Evolutionary conservation across 257 asterid genomes (phyloP), one percentile per base, ranked within the genome.

Genomic region (Verbascum thapsus): DNA sequence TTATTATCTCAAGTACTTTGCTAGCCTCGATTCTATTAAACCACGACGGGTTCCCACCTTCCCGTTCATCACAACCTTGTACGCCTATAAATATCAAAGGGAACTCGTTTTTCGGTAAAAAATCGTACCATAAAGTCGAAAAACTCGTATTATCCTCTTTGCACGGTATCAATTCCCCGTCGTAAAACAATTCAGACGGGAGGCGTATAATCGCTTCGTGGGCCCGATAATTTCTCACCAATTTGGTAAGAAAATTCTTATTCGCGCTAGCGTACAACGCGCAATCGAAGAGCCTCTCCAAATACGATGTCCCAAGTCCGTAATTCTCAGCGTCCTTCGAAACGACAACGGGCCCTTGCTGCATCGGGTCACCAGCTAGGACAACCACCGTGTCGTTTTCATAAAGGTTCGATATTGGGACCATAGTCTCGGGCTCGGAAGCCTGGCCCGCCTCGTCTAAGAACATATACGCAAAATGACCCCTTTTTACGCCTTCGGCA

Each of bases 371-470:
- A 44, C 99, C 99, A 0, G 99, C 97, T 62, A 94, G 96, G 60
- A 88, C 85, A 52, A 82, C 83, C 5, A 81, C 82, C 0, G 94
- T 76, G 17, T 50, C 44, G 34, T 44, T 59, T 18, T 69, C 39
- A 55, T 80, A 71, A 54, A 85, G 85, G 59, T 92, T 85, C 40
- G 99, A 73, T 7, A 94, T 51, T 20, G 99, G 94, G 63, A 94
- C 81, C 99, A 94, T 79, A 43, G 96, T 76, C 48, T 94, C 99
- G 6, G 99, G 99, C 84, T 94, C 97, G 2, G 95, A 87, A 73
- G 97, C 96, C 68, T 94, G 99, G 37, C 94, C 99, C 4, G 99
- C 99, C 79, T 94, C 99, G 47, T 94, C 99, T 79, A 94, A 80
- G 88, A 94, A 85, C 63, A 94, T 67, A 61, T 85, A 82, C 3